Base-by-base conservation (phyloP, 176 grass and related monocot species). In the Luzula sylvatica region DNA sequence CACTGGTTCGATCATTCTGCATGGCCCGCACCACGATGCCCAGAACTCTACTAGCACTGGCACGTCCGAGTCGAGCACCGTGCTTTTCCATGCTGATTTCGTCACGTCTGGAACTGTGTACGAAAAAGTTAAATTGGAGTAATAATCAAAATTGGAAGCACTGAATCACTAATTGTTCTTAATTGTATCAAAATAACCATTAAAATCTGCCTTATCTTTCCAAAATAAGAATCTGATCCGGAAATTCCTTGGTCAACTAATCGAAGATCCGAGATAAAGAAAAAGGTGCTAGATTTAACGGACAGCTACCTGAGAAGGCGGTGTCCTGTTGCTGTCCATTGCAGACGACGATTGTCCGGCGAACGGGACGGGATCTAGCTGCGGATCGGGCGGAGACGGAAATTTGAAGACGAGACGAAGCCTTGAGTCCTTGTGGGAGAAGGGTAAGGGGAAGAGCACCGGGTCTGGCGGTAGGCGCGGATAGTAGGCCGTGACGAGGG, bases 11-110 rank as follows among this genome's bases (percentile, higher is more conserved):
- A 98, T 83, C 81, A 86, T 82, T 53, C 83, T 66, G 68, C 92
- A 90, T 0, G 92, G 92, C 35, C 85, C 92, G 23, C 92, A 96
- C 92, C 92, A 96, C 7, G 85, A 29, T 11, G 92, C 85, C 92
- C 92, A 90, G 51, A 89, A 90, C 32, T 86, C 55, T 21, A 98
- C 81, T 20, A 98, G 64, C 50, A 86, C 81, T 19, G 92, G 81
- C 32, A 92, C 41, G 59, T 81, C 76, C 1, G 76, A 84, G 52
- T 85, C 76, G 17, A 71, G 19, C 20, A 92, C 72, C 35, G 77
- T 52, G 3, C 76, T 61, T 47, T 92, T 63, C 80, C 86, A 92
- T 40, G 80, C 81, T 11, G 72, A 56, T 48, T 77, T 85, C 1
- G 42, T 81, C 68, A 92, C 86, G 50, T 81, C 80, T 6, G 76